Percentiles rank a stretch among this genome's conserved stretches.
These are phyloP conservation scores for Phialophora chinensis DNA, from an alignment of 2,329 filamentous ascomycete genomes.

Conservation along the genomic window DNA sequence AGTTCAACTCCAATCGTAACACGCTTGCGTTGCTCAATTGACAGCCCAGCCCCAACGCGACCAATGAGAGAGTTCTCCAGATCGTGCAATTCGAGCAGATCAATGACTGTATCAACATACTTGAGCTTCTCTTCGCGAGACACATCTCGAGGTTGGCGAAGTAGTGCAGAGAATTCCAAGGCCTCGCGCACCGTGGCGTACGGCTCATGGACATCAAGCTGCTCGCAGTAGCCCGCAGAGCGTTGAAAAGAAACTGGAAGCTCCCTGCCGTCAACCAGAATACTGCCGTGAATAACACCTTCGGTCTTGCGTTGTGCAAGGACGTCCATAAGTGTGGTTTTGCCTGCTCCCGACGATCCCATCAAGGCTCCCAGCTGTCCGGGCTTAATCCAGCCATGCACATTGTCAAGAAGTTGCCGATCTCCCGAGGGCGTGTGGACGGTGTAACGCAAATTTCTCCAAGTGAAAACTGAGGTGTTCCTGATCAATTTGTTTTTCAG, in stretches of 20 bases:
- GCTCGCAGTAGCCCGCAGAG: slow-evolving; percentile 71
- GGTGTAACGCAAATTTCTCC: slow-evolving; percentile 73
- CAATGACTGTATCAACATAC: slow-evolving; percentile 69
- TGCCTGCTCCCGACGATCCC: slow-evolving; percentile 79
- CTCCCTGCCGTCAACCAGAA: slow-evolving; percentile 68
- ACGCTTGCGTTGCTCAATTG: slow-evolving; percentile 70
- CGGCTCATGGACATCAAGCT: slow-evolving; percentile 71
- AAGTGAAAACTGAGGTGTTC: slow-evolving; percentile 74
- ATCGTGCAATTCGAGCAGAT: slow-evolving; percentile 66
- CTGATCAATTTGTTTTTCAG: neutral
- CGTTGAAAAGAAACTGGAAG: slow-evolving; percentile 68
- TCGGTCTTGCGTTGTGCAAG: slow-evolving; percentile 71
- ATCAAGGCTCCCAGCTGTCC: slow-evolving; percentile 78
- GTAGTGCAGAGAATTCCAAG: slow-evolving; percentile 68
- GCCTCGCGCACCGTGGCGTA: slow-evolving; percentile 70
- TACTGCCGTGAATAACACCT: slow-evolving; percentile 67
- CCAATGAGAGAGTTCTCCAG: slow-evolving; percentile 68
- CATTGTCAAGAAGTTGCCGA: slow-evolving; percentile 66
- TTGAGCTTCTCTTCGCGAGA: slow-evolving; percentile 65
- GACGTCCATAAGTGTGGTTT: slow-evolving; percentile 75
- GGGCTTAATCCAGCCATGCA: slow-evolving; percentile 78
- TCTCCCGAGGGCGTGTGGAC: slow-evolving; percentile 65
- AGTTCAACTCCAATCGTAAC: slow-evolving; percentile 75
- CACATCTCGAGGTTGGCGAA: slow-evolving; percentile 61
- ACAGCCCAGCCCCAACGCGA: slow-evolving; percentile 53